Conservation (phyloP, 2,329 filamentous ascomycete genomes). For the Colletotrichum musae region DNA sequence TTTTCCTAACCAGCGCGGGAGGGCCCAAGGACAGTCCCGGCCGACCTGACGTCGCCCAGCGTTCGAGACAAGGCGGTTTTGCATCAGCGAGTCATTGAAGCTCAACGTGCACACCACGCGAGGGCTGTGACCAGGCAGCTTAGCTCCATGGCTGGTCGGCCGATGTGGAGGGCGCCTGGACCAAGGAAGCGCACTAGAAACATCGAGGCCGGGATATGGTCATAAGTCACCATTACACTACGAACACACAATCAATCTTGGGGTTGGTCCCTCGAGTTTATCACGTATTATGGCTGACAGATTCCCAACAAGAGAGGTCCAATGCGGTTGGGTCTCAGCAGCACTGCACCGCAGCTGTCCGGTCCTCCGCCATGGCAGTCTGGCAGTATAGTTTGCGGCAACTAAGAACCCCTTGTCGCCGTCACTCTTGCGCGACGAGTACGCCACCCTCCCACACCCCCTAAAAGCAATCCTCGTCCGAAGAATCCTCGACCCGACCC, state of each 20-base stretch:
- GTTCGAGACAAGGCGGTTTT: conserved; percentile 29
- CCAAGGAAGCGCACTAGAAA: conserved; percentile 6
- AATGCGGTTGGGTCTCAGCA: not conserved
- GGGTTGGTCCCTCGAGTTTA: not conserved
- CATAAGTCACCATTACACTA: conserved; percentile 8
- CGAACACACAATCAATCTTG: not conserved
- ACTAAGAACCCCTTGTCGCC: conserved; percentile 3
- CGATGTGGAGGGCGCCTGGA: not conserved
- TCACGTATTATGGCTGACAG: conserved; percentile 10
- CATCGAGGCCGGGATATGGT: not conserved
- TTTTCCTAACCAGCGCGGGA: conserved; percentile 11
- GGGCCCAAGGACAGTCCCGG: conserved; percentile 8
- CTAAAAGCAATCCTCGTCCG: conserved; percentile 38
- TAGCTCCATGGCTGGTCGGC: too few species aligned
- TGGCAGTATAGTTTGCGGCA: not conserved
- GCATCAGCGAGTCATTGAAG: conserved; percentile 28
- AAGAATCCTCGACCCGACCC: conserved; percentile 43
- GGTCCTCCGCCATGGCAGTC: not conserved
- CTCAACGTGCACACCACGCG: conserved; percentile 1
- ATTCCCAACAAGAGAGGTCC: conserved; percentile 7
- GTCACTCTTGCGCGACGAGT: not conserved
- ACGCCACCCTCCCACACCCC: conserved; percentile 27
- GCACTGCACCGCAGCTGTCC: not conserved
- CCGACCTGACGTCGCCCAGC: conserved; percentile 21
- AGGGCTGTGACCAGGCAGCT: too few species aligned